These are phyloP conservation scores for Pyricularia sp. DNA, from an alignment of 2,329 filamentous ascomycete genomes.

Conservation along the genomic window DNA sequence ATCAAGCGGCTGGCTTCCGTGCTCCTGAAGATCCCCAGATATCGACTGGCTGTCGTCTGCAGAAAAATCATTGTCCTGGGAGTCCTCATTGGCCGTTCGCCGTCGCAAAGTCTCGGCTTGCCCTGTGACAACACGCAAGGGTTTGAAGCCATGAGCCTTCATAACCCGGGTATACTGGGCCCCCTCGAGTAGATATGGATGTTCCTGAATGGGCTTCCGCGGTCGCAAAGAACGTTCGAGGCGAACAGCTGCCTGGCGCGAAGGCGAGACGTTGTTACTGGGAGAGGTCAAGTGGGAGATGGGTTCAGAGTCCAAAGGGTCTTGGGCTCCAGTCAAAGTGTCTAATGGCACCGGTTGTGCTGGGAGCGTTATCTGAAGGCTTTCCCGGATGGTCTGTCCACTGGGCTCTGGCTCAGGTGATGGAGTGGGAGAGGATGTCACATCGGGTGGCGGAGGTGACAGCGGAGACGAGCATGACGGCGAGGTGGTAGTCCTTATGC, in stretches of 20 bases:
- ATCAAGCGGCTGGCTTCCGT: slow-evolving; percentile 7
- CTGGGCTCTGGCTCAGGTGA: not conserved
- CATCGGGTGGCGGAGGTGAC: not conserved
- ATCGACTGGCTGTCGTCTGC: slow-evolving; percentile 34
- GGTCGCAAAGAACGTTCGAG: slow-evolving; percentile 40
- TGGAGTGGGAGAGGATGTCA: not conserved
- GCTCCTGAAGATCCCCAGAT: slow-evolving; percentile 6
- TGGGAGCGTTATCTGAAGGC: not conserved
- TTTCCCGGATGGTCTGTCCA: not conserved
- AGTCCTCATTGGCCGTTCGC: slow-evolving; percentile 25
- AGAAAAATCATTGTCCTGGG: slow-evolving; percentile 36
- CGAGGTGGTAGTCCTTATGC: not conserved
- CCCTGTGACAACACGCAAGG: slow-evolving; percentile 27
- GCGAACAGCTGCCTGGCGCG: slow-evolving; percentile 15
- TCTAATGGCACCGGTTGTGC: not conserved
- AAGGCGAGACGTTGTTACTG: not conserved
- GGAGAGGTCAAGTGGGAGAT: not conserved
- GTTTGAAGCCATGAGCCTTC: slow-evolving; percentile 40
- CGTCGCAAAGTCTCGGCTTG: slow-evolving; percentile 14
- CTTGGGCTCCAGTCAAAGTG: not conserved
- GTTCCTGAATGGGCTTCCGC: slow-evolving; percentile 47
- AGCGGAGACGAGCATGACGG: not conserved
- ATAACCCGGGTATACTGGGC: slow-evolving; percentile 39
- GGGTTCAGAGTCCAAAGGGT: not conserved
- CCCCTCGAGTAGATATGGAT: slow-evolving; percentile 44